These are phyloP conservation scores for Gnetum montanum DNA, from an alignment of 75 land plant species.

Conservation along the genomic window DNA sequence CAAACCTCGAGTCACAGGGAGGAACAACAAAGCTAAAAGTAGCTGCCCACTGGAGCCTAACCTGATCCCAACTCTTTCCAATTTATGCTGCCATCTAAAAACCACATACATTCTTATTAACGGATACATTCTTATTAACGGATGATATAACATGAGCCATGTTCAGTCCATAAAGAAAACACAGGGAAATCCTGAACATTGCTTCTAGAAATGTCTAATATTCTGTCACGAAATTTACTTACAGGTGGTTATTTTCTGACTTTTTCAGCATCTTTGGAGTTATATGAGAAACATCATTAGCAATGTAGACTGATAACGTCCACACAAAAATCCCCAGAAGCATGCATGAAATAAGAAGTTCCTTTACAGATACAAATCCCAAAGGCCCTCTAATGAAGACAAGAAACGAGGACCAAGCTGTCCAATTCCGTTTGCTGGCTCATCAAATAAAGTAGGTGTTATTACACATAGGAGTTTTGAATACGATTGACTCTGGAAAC, in stretches of 20 bases:
- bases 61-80: conserved; percentile 21
- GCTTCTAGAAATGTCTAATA: no score
- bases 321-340: conserved; percentile 40
- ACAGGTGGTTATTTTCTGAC: conserved; percentile 6
- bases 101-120: no score
- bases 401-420: conserved; percentile 21
- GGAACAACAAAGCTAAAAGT: conserved; percentile 49
- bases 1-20: conserved; percentile 55
- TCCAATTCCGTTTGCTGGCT: neutral
- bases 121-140: no score
- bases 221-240: no score
- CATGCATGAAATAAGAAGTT: conserved; percentile 20
- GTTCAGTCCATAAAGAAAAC: no score
- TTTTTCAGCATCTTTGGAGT: conserved; percentile 21
- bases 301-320: conserved; percentile 40
- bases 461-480: no score
- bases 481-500: no score
- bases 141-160: no score
- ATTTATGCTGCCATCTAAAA: conserved; percentile 49
- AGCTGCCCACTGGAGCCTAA: conserved; percentile 47
- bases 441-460: neutral
- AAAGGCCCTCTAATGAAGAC: conserved; percentile 18
- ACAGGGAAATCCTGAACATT: no score
- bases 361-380: conserved; percentile 36
- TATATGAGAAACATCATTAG: conserved; percentile 40